Evolutionary conservation across 2,329 filamentous ascomycete genomes (phyloP).

Genomic region (Claviceps sp.): DNA sequence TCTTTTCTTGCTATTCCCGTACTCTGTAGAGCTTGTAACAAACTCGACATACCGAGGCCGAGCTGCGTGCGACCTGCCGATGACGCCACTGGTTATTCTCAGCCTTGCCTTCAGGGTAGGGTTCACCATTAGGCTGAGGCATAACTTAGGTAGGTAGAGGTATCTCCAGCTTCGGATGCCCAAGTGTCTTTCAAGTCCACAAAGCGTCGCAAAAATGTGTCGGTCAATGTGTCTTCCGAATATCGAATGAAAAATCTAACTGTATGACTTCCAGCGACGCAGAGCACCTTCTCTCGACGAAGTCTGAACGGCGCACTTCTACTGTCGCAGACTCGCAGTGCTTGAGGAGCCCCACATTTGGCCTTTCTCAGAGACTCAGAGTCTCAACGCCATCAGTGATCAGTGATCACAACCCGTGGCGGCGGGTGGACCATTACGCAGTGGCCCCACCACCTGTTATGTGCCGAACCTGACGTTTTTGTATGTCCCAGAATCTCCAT

Average conservation of each 20-base stretch:
- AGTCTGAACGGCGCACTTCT: too few species aligned
- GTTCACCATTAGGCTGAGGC: neutral
- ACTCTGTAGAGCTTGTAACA: too few species aligned
- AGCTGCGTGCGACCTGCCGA: too few species aligned
- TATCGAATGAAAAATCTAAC: too few species aligned
- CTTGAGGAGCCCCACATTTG: neutral
- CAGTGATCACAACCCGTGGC: neutral
- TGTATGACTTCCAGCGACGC: too few species aligned
- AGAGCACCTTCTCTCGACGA: too few species aligned
- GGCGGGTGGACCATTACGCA: slow-evolving; percentile 22
- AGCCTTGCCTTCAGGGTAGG: neutral
- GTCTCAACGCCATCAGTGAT: neutral
- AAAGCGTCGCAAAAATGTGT: neutral
- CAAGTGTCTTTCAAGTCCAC: neutral
- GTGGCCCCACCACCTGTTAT: slow-evolving; percentile 19
- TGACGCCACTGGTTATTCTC: too few species aligned
- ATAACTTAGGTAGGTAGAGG: too few species aligned
- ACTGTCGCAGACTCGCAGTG: neutral
- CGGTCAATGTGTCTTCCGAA: too few species aligned
- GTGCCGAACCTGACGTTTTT: slow-evolving; percentile 24
- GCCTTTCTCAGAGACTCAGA: neutral
- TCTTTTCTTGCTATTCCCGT: too few species aligned
- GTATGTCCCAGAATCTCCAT: slow-evolving; percentile 13
- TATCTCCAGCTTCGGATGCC: neutral
- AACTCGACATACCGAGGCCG: too few species aligned